Evolutionary conservation across 1,139 yeast genomes (phyloP).

Genomic region (Saccharomycopsis hybrid): DNA sequence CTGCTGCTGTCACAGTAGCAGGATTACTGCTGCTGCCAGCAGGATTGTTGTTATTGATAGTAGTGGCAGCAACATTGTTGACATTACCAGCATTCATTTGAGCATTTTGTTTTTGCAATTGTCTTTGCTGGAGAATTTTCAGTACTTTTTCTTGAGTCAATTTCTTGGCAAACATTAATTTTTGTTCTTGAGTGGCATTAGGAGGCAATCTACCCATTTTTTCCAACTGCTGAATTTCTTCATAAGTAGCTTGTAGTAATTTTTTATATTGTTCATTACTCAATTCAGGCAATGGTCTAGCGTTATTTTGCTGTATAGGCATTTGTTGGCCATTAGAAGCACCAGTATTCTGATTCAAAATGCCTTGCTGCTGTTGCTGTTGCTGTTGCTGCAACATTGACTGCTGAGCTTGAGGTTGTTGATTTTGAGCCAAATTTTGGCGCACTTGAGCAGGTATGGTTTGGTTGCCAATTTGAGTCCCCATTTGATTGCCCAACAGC

Average conservation of each 20-base stretch:
- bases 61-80: neutral
- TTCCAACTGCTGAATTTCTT: constrained; percentile 12
- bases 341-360: neutral
- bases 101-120: constrained; percentile 2
- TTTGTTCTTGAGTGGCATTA: constrained; percentile 11
- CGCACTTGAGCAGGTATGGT: neutral
- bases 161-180: constrained; percentile 8
- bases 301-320: neutral
- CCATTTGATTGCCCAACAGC: neutral
- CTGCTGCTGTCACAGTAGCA: neutral
- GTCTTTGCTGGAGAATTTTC: constrained; percentile 10
- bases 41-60: neutral
- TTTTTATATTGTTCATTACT: constrained; percentile 11
- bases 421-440: neutral
- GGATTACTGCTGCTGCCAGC: neutral
- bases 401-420: neutral
- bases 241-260: constrained; percentile 8
- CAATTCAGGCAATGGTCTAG: too few species aligned
- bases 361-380: constrained; percentile 3
- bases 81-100: neutral
- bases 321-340: neutral
- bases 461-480: neutral
- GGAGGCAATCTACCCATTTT: constrained; percentile 11
- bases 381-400: constrained; percentile 5
- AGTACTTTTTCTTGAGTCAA: constrained; percentile 11